Evolutionary conservation across 495 filamentous ascomycete genomes (phyloP).

Genomic region (Lasiosphaeria miniovina): DNA sequence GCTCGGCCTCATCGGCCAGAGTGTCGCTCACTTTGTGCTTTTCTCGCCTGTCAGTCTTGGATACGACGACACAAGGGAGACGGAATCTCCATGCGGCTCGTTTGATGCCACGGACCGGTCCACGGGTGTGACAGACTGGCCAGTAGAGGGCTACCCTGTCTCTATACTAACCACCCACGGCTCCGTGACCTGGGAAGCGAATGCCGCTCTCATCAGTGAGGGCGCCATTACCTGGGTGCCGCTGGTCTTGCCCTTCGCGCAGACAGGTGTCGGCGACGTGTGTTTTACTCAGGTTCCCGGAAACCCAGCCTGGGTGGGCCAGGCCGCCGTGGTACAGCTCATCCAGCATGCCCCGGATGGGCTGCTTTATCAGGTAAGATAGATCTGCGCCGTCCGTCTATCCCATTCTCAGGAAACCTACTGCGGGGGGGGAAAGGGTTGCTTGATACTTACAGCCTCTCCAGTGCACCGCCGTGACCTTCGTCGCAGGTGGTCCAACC

Average conservation of each 20-base stretch:
- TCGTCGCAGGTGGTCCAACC: not conserved
- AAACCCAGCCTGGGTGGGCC: not conserved
- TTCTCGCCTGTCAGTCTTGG: not conserved
- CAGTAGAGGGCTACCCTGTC: not conserved
- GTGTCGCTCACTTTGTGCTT: not conserved
- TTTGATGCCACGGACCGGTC: not conserved
- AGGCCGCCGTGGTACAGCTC: not conserved
- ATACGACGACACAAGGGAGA: not conserved
- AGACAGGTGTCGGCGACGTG: not conserved
- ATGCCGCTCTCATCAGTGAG: not conserved
- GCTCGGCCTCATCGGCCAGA: not conserved
- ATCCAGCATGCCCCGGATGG: not conserved
- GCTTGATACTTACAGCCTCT: not conserved
- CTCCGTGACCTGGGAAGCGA: not conserved
- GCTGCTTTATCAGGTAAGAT: not conserved
- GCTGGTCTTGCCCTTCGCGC: not conserved
- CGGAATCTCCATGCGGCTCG: not conserved
- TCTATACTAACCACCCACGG: not conserved
- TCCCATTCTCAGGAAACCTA: not conserved
- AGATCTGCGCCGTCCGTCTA: not conserved
- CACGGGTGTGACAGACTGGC: not conserved
- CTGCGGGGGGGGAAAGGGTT: not conserved
- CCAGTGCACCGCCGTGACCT: not conserved
- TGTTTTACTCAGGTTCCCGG: not conserved
- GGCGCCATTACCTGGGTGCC: not conserved